Base-by-base conservation (phyloP, 2,329 filamentous ascomycete genomes). In the Ceratocystis cacaofunesta region DNA sequence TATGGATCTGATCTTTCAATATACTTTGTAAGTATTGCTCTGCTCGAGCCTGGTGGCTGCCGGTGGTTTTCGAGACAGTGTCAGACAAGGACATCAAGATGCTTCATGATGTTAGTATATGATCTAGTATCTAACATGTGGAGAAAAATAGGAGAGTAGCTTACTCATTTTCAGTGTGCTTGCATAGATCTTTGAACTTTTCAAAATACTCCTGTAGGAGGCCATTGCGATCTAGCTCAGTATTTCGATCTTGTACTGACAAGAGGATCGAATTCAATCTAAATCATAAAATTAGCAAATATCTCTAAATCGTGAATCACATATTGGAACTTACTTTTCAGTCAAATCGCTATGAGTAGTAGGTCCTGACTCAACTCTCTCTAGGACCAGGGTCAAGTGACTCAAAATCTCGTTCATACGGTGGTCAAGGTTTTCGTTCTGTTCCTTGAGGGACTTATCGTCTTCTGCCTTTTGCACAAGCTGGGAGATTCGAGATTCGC, bases 231-330 rank as follows among this genome's bases (percentile, higher is more conserved):
- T 65, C 43, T 2, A 28, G 2, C 3, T 65, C 28, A n/a, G 44
- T 41, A 36, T 22, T 60, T 19, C 55, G 28, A 41, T 67, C 63
- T 55, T 65, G 58, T 15, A 63, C 44, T 19, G 30, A 58, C 10
- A 19, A n/a, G 4, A 67, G 30, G 43, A 67, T 65, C 3, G 52
- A 22, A 7, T 65, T 36, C 28, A 67, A 48, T 10, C 65, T 67
- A 36, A 30, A n/a, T 8, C 28, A 58, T n/a, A 8, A 7, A 30
- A n/a, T 58, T 22, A 58, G 55, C 48, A 12, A 10, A 12, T 22
- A 25, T 28, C 22, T 1, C 22, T 8, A 15, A 30, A 19, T 17
- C 8, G 3, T 17, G 19, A 36, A 17, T 8, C 17, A 8, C 17
- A 36, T 19, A n/a, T 36, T 36, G 30, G 15, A 19, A 63, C 46